Evolutionary conservation across 805 yeast species (phyloP).

Genomic region (Candida nanaspora): DNA sequence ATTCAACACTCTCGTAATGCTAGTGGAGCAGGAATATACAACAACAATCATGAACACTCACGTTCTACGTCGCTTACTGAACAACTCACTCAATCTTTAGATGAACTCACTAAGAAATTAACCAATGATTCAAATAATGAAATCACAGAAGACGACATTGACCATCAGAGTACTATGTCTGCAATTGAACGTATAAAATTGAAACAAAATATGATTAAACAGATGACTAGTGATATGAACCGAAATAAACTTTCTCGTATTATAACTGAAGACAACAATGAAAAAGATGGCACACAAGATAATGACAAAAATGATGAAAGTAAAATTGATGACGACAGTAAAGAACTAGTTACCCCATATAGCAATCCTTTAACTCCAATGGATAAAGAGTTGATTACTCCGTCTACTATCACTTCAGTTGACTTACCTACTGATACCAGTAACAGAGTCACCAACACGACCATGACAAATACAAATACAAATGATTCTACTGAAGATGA

Average conservation of each 20-base stretch:
- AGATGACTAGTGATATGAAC: background rate
- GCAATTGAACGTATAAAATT: background rate
- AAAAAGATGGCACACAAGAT: no score
- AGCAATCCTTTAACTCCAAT: slow-evolving; percentile 1
- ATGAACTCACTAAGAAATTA: background rate
- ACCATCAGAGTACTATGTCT: background rate
- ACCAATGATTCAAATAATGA: background rate
- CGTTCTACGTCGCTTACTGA: background rate
- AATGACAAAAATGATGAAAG: no score
- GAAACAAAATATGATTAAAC: background rate
- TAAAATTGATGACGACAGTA: no score
- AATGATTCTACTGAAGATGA: background rate
- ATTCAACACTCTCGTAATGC: no score
- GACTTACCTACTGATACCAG: background rate
- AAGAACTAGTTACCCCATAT: background rate
- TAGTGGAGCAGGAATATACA: no score
- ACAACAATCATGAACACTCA: background rate
- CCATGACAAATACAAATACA: background rate
- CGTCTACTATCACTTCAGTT: background rate
- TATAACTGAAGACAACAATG: background rate
- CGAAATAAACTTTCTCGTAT: background rate
- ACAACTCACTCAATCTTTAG: slow-evolving; percentile 1
- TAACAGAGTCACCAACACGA: no score
- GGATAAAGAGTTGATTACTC: background rate
- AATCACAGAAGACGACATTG: background rate